A percentile compares a stretch with the other conserved stretches of the same genome.
Conservation (phyloP, 805 yeast species). For the Saccharomycopsis capsularis region DNA sequence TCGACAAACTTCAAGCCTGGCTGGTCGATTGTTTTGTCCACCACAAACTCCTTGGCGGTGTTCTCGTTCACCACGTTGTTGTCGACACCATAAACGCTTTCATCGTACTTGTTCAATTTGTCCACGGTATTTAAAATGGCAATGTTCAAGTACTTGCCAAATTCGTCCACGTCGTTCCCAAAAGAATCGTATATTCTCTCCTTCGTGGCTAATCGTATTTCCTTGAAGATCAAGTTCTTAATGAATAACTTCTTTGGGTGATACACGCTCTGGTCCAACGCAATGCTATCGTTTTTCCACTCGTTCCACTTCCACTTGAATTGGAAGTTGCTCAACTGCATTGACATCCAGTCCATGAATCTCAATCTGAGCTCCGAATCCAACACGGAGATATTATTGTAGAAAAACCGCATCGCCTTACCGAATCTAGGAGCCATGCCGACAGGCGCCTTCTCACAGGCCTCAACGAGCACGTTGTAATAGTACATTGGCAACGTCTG, state of each 20-base stretch:
- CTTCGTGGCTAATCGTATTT: conserved; percentile 73
- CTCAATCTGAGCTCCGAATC: conserved; percentile 73
- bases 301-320: conserved; percentile 98
- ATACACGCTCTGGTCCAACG: conserved; percentile 38
- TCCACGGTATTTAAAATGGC: conserved; percentile 31
- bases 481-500: conserved; percentile 70
- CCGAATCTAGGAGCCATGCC: conserved; percentile 94
- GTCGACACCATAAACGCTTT: conserved; percentile 31
- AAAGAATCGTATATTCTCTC: conserved; percentile 66
- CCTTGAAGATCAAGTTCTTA: conserved; percentile 74
- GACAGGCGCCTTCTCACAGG: conserved; percentile 73
- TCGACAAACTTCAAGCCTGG: conserved; percentile 25
- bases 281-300: conserved; percentile 64
- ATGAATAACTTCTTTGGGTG: conserved; percentile 74
- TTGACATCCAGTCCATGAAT: conserved; percentile 84
- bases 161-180: conserved; percentile 39
- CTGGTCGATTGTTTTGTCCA: conserved; percentile 24
- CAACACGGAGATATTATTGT: conserved; percentile 53
- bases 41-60: conserved; percentile 1
- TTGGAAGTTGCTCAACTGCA: conserved; percentile 87
- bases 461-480: conserved; percentile 77
- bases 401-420: conserved; percentile 79
- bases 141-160: conserved; percentile 41
- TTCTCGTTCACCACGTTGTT: conserved; percentile 5
- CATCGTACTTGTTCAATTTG: conserved; percentile 34